These are phyloP conservation scores for Neurospora terricola DNA, from an alignment of 495 filamentous ascomycete genomes.

Conservation along the genomic window DNA sequence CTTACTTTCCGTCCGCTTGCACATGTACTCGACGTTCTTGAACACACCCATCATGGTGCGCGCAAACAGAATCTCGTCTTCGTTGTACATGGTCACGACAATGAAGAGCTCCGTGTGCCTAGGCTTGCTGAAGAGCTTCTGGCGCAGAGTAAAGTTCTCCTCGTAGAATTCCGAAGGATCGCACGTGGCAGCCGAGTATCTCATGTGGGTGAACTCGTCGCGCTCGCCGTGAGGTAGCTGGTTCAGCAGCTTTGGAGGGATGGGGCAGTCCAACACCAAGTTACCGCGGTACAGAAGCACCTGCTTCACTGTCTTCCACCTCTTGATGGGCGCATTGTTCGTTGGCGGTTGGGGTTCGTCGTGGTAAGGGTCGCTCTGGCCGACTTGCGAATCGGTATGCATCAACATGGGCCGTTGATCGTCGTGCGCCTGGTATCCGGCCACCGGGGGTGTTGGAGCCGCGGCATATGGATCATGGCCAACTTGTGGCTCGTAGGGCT, in stretches of 20 bases:
- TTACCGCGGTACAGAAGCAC: conserved; percentile 95
- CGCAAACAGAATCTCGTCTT: conserved; percentile 93
- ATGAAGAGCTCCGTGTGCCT: conserved; percentile 96
- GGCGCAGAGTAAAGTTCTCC: conserved; percentile 85
- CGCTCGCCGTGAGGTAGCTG: conserved; percentile 82
- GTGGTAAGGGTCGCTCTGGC: conserved; percentile 34
- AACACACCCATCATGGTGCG: conserved; percentile 95
- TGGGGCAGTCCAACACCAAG: conserved; percentile 92
- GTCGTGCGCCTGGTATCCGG: conserved; percentile 44
- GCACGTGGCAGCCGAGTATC: conserved; percentile 97
- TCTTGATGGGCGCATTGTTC: conserved; percentile 49
- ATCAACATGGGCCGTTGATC: conserved; percentile 42
- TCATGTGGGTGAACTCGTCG: conserved; percentile 98
- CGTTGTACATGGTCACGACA: conserved; percentile 98
- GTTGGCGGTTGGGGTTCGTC: conserved; percentile 41
- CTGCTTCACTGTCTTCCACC: conserved; percentile 98
- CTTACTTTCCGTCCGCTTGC: conserved; percentile 77
- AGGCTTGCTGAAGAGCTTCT: conserved; percentile 87
- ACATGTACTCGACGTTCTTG: conserved; percentile 98
- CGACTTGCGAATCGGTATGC: conserved; percentile 35
- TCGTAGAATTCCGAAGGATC: conserved; percentile 82
- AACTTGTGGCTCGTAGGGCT: conserved; percentile 61
- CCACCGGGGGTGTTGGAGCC: conserved; percentile 25
- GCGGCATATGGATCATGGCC: not conserved
- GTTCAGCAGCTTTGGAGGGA: conserved; percentile 79